These are phyloP conservation scores for Boletus sensibilis DNA, from an alignment of 768 basidiomycete species.

Conservation along the genomic window DNA sequence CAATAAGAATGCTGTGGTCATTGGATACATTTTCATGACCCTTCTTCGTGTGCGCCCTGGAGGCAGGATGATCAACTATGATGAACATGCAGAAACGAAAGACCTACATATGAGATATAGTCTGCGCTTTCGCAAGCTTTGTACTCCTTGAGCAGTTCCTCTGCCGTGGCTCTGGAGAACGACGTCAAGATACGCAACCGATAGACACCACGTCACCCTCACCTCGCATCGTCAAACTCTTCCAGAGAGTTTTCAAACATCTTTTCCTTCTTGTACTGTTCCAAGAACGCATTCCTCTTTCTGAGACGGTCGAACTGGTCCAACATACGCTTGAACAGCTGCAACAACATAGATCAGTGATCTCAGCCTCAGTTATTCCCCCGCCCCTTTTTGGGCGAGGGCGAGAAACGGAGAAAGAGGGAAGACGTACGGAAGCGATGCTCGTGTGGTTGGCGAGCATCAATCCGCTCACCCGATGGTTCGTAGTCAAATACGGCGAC, in stretches of 20 bases:
- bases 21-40: constrained; percentile 12
- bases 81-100: background rate
- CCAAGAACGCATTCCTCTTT: constrained; percentile 90
- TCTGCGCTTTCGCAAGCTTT: constrained; percentile 94
- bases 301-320: constrained; percentile 90
- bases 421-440: constrained; percentile 77
- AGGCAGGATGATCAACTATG: background rate
- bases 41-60: constrained; percentile 38
- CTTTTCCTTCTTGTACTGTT: constrained; percentile 96
- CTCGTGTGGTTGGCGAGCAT: constrained; percentile 99
- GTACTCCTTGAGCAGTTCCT: constrained; percentile 90
- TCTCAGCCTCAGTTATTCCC: background rate
- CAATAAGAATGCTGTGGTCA: background rate
- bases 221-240: constrained; percentile 98
- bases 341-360: background rate
- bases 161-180: constrained; percentile 68
- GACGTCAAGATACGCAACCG: background rate
- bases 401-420: background rate
- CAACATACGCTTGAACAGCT: constrained; percentile 95
- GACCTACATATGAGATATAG: constrained; percentile 83
- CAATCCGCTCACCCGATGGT: constrained; percentile 93
- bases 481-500: constrained; percentile 84
- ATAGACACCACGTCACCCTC: constrained; percentile 16
- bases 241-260: constrained; percentile 92
- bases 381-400: too few species aligned